phyloP scores from a whole-genome alignment of 2,329 filamentous ascomycete species.

The Monosporascus ibericus region DNA sequence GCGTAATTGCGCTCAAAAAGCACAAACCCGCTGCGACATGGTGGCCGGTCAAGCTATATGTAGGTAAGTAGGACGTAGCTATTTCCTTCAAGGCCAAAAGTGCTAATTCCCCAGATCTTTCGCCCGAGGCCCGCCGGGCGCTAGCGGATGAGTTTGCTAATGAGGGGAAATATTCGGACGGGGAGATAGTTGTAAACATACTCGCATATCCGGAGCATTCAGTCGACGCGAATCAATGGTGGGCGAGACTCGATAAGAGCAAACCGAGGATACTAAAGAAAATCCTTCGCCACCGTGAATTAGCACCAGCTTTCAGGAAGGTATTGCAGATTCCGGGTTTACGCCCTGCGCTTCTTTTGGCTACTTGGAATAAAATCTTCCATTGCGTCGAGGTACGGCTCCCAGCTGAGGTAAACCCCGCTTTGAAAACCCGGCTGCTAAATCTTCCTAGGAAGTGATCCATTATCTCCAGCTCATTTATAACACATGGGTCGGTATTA shows the following conservation, averaged over 20 bases:
- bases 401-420: no score
- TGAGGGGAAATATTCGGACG: neutral
- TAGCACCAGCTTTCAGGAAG: neutral
- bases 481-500: slow-evolving; percentile 1
- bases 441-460: slow-evolving; percentile 3
- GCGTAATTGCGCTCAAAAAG: neutral
- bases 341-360: neutral
- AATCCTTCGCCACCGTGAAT: neutral
- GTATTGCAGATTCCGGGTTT: neutral
- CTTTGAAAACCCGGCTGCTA: neutral
- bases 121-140: no score
- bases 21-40: neutral
- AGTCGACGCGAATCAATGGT: neutral
- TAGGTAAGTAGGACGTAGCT: neutral
- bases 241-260: slow-evolving; percentile 1
- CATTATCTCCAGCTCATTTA: slow-evolving; percentile 3
- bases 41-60: slow-evolving; percentile 4
- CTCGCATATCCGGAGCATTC: neutral
- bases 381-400: neutral
- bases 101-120: no score
- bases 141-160: neutral
- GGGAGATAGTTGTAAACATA: slow-evolving; percentile 2
- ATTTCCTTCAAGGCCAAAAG: no score
- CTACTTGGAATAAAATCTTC: slow-evolving; percentile 4
- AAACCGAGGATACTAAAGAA: slow-evolving; percentile 1